Conservation (phyloP, 495 filamentous ascomycete genomes). For the Hypoxylon trugodes region DNA sequence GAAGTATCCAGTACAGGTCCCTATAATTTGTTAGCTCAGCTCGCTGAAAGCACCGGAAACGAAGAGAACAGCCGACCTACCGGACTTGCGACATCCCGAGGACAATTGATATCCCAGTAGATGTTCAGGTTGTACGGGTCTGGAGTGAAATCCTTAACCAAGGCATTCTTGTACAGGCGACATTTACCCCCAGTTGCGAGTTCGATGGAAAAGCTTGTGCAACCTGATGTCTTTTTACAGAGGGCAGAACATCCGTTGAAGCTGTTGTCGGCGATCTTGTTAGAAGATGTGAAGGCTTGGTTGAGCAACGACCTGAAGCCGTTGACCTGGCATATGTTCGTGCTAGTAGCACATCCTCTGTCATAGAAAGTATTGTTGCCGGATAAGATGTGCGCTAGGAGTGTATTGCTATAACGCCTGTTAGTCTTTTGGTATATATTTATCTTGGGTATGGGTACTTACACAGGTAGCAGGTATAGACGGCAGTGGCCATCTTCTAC, state of each 20-base stretch:
- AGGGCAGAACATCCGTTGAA: constrained; percentile 17
- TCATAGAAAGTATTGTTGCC: constrained; percentile 15
- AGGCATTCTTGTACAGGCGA: constrained; percentile 15
- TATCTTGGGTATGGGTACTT: not conserved
- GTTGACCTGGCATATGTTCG: constrained; percentile 14
- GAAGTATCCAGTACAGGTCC: not conserved
- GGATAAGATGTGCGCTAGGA: not conserved
- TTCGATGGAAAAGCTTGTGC: constrained; percentile 14
- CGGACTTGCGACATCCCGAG: not conserved
- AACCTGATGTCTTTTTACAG: constrained; percentile 13
- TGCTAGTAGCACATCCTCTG: constrained; percentile 11
- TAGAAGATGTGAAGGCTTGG: constrained; percentile 7
- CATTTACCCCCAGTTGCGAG: constrained; percentile 17
- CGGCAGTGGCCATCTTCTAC: constrained; percentile 13
- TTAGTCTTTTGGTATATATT: no score
- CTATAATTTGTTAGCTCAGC: not conserved
- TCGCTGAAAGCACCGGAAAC: no score
- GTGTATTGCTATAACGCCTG: not conserved
- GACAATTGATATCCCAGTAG: constrained; percentile 21
- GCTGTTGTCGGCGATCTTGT: constrained; percentile 10
- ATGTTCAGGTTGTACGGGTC: constrained; percentile 12
- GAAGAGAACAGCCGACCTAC: constrained; percentile 1
- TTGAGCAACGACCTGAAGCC: constrained; percentile 7
- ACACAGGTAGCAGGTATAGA: constrained; percentile 18
- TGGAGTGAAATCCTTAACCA: constrained; percentile 17